Evolutionary conservation across 257 asterid species (phyloP).

Genomic region (Nicotiana undulata): DNA sequence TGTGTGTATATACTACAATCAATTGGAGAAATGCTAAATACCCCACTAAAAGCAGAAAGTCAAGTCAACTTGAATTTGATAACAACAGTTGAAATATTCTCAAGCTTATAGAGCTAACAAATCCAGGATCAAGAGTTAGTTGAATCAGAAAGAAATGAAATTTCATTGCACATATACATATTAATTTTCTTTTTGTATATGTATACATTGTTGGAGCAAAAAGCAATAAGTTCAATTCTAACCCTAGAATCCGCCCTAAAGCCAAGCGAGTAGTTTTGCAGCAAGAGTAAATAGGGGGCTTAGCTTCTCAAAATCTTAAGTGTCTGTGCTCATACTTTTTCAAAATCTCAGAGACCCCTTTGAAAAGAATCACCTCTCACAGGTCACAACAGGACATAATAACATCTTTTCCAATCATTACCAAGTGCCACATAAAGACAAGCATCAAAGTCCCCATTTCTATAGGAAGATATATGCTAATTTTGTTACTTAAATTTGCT

Average conservation of each 20-base stretch:
- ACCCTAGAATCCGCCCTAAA: background rate
- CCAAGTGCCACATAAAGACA: background rate
- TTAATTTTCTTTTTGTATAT: too few relatives aligned
- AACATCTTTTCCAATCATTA: background rate
- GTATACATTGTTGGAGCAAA: background rate
- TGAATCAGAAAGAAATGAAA: too few relatives aligned
- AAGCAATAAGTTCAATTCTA: background rate
- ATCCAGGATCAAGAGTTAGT: background rate
- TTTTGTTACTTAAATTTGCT: background rate
- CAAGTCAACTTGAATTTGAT: too few relatives aligned
- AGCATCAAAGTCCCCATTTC: background rate
- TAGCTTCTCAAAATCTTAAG: too few relatives aligned
- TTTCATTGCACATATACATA: too few relatives aligned
- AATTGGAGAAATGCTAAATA: background rate
- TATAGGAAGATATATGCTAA: background rate
- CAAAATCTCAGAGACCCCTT: too few relatives aligned
- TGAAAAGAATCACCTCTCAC: too few relatives aligned
- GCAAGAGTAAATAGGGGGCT: background rate
- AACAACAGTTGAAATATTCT: too few relatives aligned
- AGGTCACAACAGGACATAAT: background rate
- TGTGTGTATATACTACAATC: too few relatives aligned
- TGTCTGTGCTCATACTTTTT: too few relatives aligned
- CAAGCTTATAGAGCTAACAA: background rate
- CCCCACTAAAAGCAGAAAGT: background rate
- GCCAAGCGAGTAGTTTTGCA: too few relatives aligned